Base-by-base conservation (phyloP, 2,329 filamentous ascomycete species). In the Ceratocystis variospora region DNA sequence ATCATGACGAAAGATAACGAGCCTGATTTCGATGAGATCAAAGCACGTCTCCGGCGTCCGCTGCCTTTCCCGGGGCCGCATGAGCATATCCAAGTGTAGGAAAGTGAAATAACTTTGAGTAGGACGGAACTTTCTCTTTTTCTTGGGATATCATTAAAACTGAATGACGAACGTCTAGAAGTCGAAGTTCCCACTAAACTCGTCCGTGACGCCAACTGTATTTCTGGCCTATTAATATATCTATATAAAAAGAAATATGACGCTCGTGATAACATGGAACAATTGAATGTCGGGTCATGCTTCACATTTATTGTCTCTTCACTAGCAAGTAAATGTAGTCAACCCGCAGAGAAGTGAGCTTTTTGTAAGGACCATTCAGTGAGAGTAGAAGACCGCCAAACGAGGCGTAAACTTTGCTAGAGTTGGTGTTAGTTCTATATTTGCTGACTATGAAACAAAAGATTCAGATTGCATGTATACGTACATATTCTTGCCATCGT, bases 351-450 rank as follows among this genome's bases (percentile, higher is more conserved):
- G 91, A 88, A 44, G 89, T 95, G 69, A 99, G 84, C 80, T 96
- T 96, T 81, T 94, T 95, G 76, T 96, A 94, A 1, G 94, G 94
- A 5, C 95, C 94, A 73, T 96, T 89, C 66, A 99, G 82, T 72
- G 88, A 90, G 78, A 97, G 87, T 72, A 99, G 78, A 70, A 99
- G 79, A 6, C 94, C 94, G 61, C 94, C 94, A 72, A 96, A 99
- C 1, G 91, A 96, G 71, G 95, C 83, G 77, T 93, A 99, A 33
- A 91, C 90, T 75, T 96, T 95, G 75, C 93, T 97, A 64, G 63
- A 53, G 2, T 10, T 10, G 10, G 8, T 53, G 48, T 53, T 15
- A 53, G 48, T 48, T 50, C 7, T 59, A 44, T 33, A 59, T 70
- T 50, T 6, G 19, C 10, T 8, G 15, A 55, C 10, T 2, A 2